phyloP scores from a whole-genome alignment of 768 basidiomycete species.

The Russula virescens region DNA sequence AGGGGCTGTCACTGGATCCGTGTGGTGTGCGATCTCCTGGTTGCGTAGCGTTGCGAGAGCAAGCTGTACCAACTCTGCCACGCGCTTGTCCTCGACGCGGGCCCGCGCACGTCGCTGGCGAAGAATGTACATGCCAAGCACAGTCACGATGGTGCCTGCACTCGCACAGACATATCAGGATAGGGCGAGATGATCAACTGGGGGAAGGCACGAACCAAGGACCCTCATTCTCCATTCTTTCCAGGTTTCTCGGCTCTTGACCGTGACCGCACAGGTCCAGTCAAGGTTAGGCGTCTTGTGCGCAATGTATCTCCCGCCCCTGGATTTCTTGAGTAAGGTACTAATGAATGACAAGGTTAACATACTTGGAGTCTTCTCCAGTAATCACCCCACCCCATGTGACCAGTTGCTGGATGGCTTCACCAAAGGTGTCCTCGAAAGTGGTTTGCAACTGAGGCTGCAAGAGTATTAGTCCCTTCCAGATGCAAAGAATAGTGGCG shows the following conservation, averaged over 20 bases:
- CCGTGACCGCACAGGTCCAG: constrained; percentile 58
- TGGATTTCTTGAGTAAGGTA: constrained; percentile 30
- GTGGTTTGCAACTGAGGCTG: constrained; percentile 50
- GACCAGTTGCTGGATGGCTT: constrained; percentile 71
- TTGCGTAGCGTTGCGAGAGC: constrained; percentile 75
- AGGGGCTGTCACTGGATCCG: constrained; percentile 70
- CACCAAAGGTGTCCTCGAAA: constrained; percentile 71
- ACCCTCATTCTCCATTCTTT: constrained; percentile 58
- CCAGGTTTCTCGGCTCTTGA: constrained; percentile 65
- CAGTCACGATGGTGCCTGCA: constrained; percentile 24
- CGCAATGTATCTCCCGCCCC: constrained; percentile 69
- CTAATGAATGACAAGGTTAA: constrained; percentile 30
- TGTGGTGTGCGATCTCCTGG: constrained; percentile 77
- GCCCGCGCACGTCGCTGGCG: constrained; percentile 45
- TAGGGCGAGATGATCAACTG: not conserved
- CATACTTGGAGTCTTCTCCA: constrained; percentile 55
- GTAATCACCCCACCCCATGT: constrained; percentile 69
- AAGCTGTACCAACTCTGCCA: constrained; percentile 69
- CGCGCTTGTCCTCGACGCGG: constrained; percentile 55
- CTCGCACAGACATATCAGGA: constrained; percentile 10
- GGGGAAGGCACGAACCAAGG: constrained; percentile 44
- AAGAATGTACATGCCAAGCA: constrained; percentile 24
- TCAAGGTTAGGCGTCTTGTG: constrained; percentile 64
- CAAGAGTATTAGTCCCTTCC: not conserved
- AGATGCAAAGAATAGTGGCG: not conserved